Evolutionary conservation across 2,329 filamentous ascomycete species (phyloP).

Genomic region (Sporothrix variecibatus): DNA sequence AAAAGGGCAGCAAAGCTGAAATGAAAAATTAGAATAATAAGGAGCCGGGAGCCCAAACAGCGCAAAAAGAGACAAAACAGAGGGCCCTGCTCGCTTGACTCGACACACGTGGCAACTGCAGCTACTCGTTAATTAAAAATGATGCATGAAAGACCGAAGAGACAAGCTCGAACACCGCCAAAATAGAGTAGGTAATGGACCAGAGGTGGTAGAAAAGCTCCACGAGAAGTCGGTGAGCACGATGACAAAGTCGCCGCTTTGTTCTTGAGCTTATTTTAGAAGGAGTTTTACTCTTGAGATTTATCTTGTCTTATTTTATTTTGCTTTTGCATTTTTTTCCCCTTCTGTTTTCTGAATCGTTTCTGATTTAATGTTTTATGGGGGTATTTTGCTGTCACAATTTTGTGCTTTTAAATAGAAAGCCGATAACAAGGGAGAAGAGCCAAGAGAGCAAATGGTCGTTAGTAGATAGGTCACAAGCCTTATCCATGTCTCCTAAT

Average conservation of each 20-base stretch:
- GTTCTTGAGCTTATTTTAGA: not conserved
- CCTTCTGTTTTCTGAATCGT: too few relatives aligned
- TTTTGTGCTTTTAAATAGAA: too few relatives aligned
- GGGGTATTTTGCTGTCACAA: too few relatives aligned
- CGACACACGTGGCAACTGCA: constrained; percentile 53
- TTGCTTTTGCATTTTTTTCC: too few relatives aligned
- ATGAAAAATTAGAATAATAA: not conserved
- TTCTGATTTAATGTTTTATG: too few relatives aligned
- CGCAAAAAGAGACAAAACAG: not conserved
- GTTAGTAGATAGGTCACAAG: not conserved
- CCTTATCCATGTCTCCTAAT: not conserved
- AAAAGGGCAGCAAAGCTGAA: not conserved
- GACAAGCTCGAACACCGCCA: constrained; percentile 18
- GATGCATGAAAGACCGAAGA: constrained; percentile 13
- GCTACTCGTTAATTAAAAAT: constrained; percentile 20
- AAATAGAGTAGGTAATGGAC: not conserved
- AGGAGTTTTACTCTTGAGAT: not conserved
- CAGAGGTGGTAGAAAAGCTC: not conserved
- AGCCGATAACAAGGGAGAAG: too few relatives aligned
- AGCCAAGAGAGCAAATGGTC: too few relatives aligned
- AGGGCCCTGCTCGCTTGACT: constrained; percentile 50
- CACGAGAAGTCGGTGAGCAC: constrained; percentile 24
- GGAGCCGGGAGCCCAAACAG: not conserved
- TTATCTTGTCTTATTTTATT: too few relatives aligned
- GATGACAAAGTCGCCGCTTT: not conserved